Evolutionary conservation across 1,284 basidiomycete genomes (phyloP), one percentile per base, ranked within the genome.

Genomic region (Laetiporus sulphureus): DNA sequence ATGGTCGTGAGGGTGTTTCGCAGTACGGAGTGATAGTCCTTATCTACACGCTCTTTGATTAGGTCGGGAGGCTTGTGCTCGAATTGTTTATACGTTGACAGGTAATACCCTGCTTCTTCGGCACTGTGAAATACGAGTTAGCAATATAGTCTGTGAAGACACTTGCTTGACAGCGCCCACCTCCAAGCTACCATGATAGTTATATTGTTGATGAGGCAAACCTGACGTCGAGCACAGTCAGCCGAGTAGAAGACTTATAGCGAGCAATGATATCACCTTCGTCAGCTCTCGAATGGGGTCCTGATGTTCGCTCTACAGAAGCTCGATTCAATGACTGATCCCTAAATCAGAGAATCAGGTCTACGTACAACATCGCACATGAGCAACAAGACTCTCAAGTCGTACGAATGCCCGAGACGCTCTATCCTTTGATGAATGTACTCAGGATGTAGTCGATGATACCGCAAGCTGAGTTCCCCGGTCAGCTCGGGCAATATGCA

Each of bases 391-490:
- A 99, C 77, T 31, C 96, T 71, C 1, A 97, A 72, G 40, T 79
- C 87, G 60, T 91, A 99, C 11, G 80, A 77, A 31, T 76, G 75
- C 3, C 82, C 83, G 13, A 99, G 77, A 53, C 84, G 86, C 55
- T 91, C 83, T 45, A 99, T 93, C 3, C 96, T 82, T 33, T 77
- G 75, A 58, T 93, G 88, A 46, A 99, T 85, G 60, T 99, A 99
- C 63, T 99, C 96, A 4, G 96, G 96, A 62, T 99, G 96, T 13
- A 99, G 73, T 20, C 94, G 86, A 57, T 99, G 94, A 54, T 99
- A 99, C 52, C 85, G 87, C 46, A 99, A 64, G 58, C 94, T 98
- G 45, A 25, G 20, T 43, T 15, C 12, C 22, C 24, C 11, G 25
- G 35, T 21, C 40, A 23, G 21, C 12, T 15, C 18, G 7, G 19